A percentile compares a stretch with the other conserved stretches of the same genome.
Evolutionary conservation across 768 basidiomycete species (phyloP).

Genomic region (Gymnopilus junonius): DNA sequence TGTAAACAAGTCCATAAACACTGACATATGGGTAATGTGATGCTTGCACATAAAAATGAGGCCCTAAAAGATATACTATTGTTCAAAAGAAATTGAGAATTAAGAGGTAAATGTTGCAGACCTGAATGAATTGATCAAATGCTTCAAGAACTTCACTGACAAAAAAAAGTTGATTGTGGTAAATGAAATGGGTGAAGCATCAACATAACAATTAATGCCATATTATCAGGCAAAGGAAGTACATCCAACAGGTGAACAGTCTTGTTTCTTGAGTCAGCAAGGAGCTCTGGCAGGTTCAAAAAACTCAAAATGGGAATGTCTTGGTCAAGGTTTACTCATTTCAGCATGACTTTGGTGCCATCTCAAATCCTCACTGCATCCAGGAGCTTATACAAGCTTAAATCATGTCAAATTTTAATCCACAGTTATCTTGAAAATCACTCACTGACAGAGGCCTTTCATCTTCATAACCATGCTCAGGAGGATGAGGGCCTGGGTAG

Average conservation of each 20-base stretch:
- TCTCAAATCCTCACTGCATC: slow-evolving; percentile 20
- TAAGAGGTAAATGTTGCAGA: too few relatives aligned
- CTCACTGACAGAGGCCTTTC: neutral
- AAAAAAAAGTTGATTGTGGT: slow-evolving; percentile 20
- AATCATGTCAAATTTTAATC: neutral
- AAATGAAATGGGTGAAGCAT: slow-evolving; percentile 30
- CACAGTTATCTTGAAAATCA: neutral
- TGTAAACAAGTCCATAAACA: neutral
- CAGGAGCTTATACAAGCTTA: slow-evolving; percentile 12
- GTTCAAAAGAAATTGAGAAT: too few relatives aligned
- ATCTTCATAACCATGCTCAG: neutral
- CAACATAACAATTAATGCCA: slow-evolving; percentile 38
- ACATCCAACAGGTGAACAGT: slow-evolving; percentile 15
- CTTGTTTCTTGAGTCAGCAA: slow-evolving; percentile 16
- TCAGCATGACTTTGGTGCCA: slow-evolving; percentile 19
- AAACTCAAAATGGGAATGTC: slow-evolving; percentile 8
- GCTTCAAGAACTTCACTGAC: slow-evolving; percentile 25
- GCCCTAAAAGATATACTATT: slow-evolving; percentile 12
- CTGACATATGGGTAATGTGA: slow-evolving; percentile 23
- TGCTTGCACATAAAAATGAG: slow-evolving; percentile 18
- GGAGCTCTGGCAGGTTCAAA: slow-evolving; percentile 8
- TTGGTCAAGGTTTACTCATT: slow-evolving; percentile 4
- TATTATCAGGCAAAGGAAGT: neutral
- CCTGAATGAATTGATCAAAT: slow-evolving; percentile 23
- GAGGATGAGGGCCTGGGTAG: too few relatives aligned